Base-by-base conservation (phyloP, 352 stramenopile species). In the Peronospora tabacina region DNA sequence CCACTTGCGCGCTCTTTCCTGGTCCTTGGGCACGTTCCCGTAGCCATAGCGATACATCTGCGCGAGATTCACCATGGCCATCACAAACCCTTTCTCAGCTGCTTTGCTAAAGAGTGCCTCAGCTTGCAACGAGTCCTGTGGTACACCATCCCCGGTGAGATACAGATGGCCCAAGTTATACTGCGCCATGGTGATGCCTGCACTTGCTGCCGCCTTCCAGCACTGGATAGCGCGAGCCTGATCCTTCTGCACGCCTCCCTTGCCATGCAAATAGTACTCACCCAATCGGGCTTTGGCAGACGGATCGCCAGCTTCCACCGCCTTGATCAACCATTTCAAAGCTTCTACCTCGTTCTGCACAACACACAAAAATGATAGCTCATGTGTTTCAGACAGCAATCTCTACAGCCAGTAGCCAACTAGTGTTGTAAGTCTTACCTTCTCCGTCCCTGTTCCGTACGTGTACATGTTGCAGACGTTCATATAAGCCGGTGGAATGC, bases 31-130 rank as follows among this genome's bases (percentile, higher is more conserved):
- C 13, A 93, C 76, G 20, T 71, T 61, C 10, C 64, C 80, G 39
- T 88, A 83, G 0, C 82, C 82, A 8, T 61, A 72, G 11, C 75
- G 69, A 45, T 91, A 89, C 80, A 93, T 90, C 28, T 91, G 75
- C 24, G 82, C 82, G 24, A 93, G 65, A 24, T 93, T 93, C 10
- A 93, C 74, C 75, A 93, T 93, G 9, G 82, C 82, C 75, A 91
- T 88, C 51, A 88, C 75, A 45, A 90, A 89, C 5, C 80, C 80
- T 44, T 90, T 76, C 9, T 87, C 79, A 0, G 82, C 80, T 4
- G 82, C 77, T 28, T 68, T 66, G 11, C 79, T 74, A 49, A 93
- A 93, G 2, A 90, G 63, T 26, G 74, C 60, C 39, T 90, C 82
- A 5, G 82, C 82, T 47, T 85, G 63, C 4, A 85, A 58, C 7